Conservation (phyloP, 331 rosid genomes). For the Arachis monticola region DNA sequence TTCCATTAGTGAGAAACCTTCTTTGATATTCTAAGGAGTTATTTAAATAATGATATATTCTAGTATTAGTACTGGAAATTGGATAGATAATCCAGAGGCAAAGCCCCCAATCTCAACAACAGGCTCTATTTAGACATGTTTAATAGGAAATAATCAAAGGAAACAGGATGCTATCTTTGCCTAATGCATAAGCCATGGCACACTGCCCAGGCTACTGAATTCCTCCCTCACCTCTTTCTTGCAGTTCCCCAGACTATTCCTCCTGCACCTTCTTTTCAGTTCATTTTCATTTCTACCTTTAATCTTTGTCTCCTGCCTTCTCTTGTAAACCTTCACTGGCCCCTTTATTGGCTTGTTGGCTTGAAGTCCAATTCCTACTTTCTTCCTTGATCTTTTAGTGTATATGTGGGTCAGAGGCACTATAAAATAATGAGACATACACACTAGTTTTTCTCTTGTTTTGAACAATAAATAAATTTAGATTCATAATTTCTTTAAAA, state of each 20-base stretch:
- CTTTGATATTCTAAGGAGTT: not conserved
- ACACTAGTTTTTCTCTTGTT: not conserved
- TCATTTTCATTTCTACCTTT: not conserved
- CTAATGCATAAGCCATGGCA: not conserved
- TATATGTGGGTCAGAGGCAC: not conserved
- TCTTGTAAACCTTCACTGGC: not conserved
- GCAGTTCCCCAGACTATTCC: not conserved
- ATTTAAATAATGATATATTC: not conserved
- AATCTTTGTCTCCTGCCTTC: not conserved
- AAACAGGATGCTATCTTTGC: not conserved
- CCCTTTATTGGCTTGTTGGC: not conserved
- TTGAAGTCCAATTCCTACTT: not conserved
- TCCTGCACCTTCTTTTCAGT: not conserved
- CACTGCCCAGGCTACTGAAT: not conserved
- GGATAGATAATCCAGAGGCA: not conserved
- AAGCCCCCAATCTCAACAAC: not conserved
- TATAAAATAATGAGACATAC: not conserved
- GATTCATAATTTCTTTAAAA: too few species aligned
- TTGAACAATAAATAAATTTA: conserved; percentile 8
- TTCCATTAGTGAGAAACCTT: not conserved
- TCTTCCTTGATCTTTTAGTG: not conserved
- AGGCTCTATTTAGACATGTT: not conserved
- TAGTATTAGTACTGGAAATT: not conserved
- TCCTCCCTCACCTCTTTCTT: not conserved
- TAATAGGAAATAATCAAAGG: not conserved